Conservation (phyloP, 495 filamentous ascomycete species). For the Durotheca rogersii region DNA sequence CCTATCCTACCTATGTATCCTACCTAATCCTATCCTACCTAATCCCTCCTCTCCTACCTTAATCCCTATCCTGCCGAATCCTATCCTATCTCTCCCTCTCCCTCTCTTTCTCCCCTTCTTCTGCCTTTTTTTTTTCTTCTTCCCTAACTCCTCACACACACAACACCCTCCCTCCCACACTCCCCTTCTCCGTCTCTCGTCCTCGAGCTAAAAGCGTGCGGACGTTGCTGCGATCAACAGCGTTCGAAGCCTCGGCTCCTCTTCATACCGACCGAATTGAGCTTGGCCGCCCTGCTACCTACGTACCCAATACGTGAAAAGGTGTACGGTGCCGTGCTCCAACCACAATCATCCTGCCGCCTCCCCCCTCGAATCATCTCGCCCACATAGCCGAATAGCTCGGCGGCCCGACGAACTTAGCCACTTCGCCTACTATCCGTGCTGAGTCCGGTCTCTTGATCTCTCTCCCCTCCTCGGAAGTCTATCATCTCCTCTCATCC, state of each 20-base stretch:
- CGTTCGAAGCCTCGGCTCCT: conserved; percentile 3
- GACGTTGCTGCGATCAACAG: conserved; percentile 29
- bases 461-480: neutral
- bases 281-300: conserved; percentile 3
- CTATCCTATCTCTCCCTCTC: neutral
- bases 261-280: conserved; percentile 19
- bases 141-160: conserved; percentile 18
- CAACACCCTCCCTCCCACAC: conserved; percentile 3
- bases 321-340: too few species aligned
- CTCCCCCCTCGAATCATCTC: conserved; percentile 20
- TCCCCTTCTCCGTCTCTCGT: conserved; percentile 19
- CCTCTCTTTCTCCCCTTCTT: conserved; percentile 12
- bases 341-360: conserved; percentile 15
- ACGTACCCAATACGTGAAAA: too few species aligned
- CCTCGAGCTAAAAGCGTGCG: conserved; percentile 26
- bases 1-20: neutral
- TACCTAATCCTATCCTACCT: neutral
- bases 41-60: neutral
- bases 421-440: conserved; percentile 25
- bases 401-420: conserved; percentile 32
- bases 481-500: conserved; percentile 6
- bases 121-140: conserved; percentile 2
- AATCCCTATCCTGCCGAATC: neutral
- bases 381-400: conserved; percentile 30
- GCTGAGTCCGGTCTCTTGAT: conserved; percentile 18